Base-by-base conservation (phyloP, 306 rosid species). In the Lathyrus tuberosus region DNA sequence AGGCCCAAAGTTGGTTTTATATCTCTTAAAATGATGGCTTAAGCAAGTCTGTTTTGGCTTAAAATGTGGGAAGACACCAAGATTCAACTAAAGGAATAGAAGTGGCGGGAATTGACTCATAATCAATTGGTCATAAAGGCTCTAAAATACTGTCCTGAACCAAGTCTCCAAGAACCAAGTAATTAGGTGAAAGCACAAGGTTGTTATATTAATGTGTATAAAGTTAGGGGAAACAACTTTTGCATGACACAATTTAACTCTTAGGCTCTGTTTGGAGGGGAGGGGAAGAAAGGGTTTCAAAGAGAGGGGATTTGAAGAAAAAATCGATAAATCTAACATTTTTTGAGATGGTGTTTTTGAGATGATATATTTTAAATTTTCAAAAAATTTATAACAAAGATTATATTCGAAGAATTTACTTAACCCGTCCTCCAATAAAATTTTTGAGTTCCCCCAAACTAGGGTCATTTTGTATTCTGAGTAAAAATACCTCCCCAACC, bases 21-120 rank as follows among this genome's bases (percentile, higher is more conserved):
- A 75, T 31, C 20, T 31, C 61, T 57, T 48, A 44, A 28, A 38
- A 66, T 4, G 28, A 17, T 20, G 6, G 14, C 62, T 46, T 5
- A 46, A 46, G 17, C 30, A 12, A 33, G 60, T 43, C 28, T 13
- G 24, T 8, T 59, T 67, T 46, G 47, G 54, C 73, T 60, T 49
- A 38, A 60, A 67, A 75, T 10, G 41, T 37, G 62, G 44, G 38
- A 35, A 42, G 53, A 10, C 60, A 7, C 60, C 30, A 44, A 31
- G 49, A 66, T 75, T 56, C 52, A 44, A 75, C 30, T 46, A 58
- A 14, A 10, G 67, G 61, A 53, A 56, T 43, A 43, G 7, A 40
- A 22, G 18, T 33, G 31, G 28, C 31, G 18, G 6, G 42, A 37
- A 65, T 74, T 54, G 41, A 65, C 60, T 68, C 37, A 20, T 16